Evolutionary conservation across 306 rosid species (phyloP), one percentile per base, ranked within the genome.

Genomic region (Vigna hirtella): DNA sequence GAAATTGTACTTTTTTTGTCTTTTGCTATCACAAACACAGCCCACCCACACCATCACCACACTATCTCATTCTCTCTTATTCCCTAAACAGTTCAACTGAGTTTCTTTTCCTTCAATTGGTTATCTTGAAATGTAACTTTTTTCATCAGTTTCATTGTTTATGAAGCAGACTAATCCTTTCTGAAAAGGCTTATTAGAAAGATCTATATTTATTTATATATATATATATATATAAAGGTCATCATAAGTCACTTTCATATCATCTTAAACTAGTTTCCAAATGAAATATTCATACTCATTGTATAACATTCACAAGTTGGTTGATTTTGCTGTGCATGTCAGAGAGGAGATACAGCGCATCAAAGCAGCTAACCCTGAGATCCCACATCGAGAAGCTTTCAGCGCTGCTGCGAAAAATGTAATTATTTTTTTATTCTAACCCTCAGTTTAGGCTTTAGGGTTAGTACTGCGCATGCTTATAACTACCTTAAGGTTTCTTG

Each of bases 311-410:
- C 16, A 62, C 28, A n/a, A 64, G 8, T 65, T 17, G 16, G 12
- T 51, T 73, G 81, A 73, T 77, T 76, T n/a, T 73, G 79, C 66
- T 82, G 82, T 74, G 24, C 8, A 67, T 72, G 65, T 74, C 78
- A 95, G 99, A 78, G 99, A 95, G 81, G 99, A 95, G 89, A 93
- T 95, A 67, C 97, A 95, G 81, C 96, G 99, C 71, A 93, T 95
- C 82, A 93, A 95, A 89, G 89, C 96, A 73, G 96, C 91, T 13
- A 91, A 91, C 79, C 98, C 99, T 57, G 93, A 91, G 85, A 90
- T 93, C 66, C 98, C 99, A 61, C 99, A 95, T 85, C 89, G 99
- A 55, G 98, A 95, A 83, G 99, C 99, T 68, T 95, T 95, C 79
- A 95, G 99, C 63, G 88, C 96, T 66, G 99, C 99, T 17, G 98